Base-by-base conservation (phyloP, 257 asterid genomes). In the Verbascum thapsus region DNA sequence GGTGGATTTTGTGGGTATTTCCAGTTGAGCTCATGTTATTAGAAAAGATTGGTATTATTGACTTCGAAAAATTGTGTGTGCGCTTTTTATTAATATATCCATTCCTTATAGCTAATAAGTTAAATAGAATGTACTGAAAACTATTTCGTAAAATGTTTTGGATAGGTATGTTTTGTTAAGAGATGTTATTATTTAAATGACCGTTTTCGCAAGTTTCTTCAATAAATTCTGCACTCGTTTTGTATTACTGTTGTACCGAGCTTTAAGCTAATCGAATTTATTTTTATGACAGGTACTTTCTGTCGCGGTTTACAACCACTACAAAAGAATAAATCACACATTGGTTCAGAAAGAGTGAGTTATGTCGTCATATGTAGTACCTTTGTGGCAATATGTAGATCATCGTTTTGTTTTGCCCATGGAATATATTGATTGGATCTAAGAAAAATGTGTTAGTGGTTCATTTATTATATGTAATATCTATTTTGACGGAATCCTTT, bases 281-380 rank as follows among this genome's bases (percentile, higher is more conserved):
- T 67, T 72, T 10, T 38, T 55, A 44, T 48, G 53, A 18, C 88
- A 90, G 98, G 98, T 88, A 70, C 91, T 91, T 53, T 80, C 98
- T 50, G 98, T 88, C 52, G 98, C 98, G 52, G 91, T 91, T 72
- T 91, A 91, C 83, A 91, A 91, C 64, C 98, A 91, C 79, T 91
- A 88, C 77, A 88, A 91, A 80, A 77, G 98, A 74, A 79, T 91
- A 68, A 73, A 80, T 44, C 79, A 88, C 52, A 37, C 83, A 63
- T 59, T 83, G 2, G 66, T 71, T 66, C 78, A 75, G 51, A 78
- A 67, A 58, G 80, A 73, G 98, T 90, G 77, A 88, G 98, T 69
- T 66, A 13, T 40, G 43, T 48, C 39, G 53, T 41, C 54, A 18
- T 53, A 12, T 26, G 12, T 35, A 37, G 22, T 68, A 61, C 64